Conservation (phyloP, 2,329 filamentous ascomycete genomes). For the Cordyceps farinosa region DNA sequence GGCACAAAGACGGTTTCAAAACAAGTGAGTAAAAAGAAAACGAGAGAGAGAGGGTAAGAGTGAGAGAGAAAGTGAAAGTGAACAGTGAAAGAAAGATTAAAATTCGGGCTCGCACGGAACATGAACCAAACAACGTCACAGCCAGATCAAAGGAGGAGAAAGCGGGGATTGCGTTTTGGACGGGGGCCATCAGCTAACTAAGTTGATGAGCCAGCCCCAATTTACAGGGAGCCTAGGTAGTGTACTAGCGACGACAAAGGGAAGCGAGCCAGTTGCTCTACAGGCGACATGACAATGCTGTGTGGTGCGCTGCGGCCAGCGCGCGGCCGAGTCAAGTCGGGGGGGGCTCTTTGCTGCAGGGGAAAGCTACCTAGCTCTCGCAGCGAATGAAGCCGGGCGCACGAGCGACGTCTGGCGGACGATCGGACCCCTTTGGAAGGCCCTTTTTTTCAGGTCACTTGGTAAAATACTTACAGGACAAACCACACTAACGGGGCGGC, state of each 20-base stretch:
- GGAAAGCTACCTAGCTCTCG: neutral
- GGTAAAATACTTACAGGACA: neutral
- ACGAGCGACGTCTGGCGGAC: constrained; percentile 5
- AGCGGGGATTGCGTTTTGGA: constrained; percentile 12
- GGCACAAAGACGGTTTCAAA: neutral
- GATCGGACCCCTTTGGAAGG: constrained; percentile 1
- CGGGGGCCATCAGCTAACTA: neutral
- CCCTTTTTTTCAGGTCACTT: neutral
- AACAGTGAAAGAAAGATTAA: neutral
- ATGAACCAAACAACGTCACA: constrained; percentile 13
- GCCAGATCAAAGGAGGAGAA: constrained; percentile 17
- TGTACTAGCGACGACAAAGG: neutral
- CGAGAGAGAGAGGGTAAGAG: neutral
- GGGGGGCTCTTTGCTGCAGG: constrained; percentile 1
- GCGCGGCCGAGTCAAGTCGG: neutral
- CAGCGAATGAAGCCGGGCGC: constrained; percentile 6
- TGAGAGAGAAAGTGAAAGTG: neutral
- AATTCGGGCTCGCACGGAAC: neutral
- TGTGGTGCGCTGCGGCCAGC: neutral
- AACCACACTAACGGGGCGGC: no score
- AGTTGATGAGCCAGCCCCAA: neutral
- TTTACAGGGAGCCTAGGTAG: constrained; percentile 11
- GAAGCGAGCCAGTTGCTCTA: neutral
- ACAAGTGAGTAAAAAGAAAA: neutral
- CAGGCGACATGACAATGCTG: neutral